Evolutionary conservation across 306 rosid species (phyloP), one percentile per base, ranked within the genome.

Genomic region (Gastrolobium bilobum): DNA sequence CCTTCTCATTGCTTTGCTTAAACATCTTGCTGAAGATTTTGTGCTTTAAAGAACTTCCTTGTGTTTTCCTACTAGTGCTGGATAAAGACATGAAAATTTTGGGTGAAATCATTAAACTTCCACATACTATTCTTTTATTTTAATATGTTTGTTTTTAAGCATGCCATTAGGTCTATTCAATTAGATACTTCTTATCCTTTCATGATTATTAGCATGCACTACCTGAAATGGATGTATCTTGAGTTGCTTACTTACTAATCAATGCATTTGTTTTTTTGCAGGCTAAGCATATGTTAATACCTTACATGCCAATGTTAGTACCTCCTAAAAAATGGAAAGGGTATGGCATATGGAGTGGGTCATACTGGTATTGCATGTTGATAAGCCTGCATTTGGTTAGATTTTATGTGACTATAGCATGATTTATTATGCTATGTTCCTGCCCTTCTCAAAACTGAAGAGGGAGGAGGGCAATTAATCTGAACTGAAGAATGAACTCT

Each of bases 251-350:
- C 63, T 51, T 35, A 56, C 83, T 74, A n/a, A 53, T 57, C 50
- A 35, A 47, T 83, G 82, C 51, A 43, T 48, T 83, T 86, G 46
- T 52, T 86, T 79, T 57, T 58, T 38, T 78, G 87, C 94, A 92
- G 94, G 92, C 86, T 71, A 90, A 85, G 75, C 92, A 89, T 81
- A 89, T 89, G 92, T 81, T 91, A 68, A 87, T 90, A 82, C 97
- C 93, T 79, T 90, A 89, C 84, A 81, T 90, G 86, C 97, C 97
- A 62, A 92, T 92, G 97, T 81, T 90, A 86, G 82, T 93, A 68
- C 97, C 96, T 87, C 97, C 97, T 6, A 93, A 82, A 84, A 88
- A 77, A 84, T 93, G 97, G 97, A 91, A 85, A 84, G 91, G 96
- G 97, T 90, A 93, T 53, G 92, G 34, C 60, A 71, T 40, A 68